Percentiles rank a stretch among this genome's conserved stretches.
Evolutionary conservation across 2,329 filamentous ascomycete species (phyloP).

Genomic region (Thermothelomyces thermophilus): DNA sequence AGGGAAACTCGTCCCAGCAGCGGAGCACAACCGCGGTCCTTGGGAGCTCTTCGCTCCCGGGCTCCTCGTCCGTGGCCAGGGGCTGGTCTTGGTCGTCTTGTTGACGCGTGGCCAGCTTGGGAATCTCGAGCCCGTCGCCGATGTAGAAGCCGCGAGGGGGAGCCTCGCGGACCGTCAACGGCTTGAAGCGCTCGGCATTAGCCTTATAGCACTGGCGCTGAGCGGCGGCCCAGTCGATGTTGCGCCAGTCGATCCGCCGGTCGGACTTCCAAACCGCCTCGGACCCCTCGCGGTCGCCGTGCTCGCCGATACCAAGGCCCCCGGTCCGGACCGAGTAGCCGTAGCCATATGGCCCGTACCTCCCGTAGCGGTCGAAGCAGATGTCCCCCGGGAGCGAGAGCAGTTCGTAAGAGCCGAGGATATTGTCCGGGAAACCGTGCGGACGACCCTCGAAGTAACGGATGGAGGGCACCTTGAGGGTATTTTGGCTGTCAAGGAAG

Average conservation of each 20-base stretch:
- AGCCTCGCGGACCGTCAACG: slow-evolving; percentile 34
- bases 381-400: slow-evolving; percentile 74
- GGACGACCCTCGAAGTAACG: slow-evolving; percentile 73
- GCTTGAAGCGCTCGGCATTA: slow-evolving; percentile 64
- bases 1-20: slow-evolving; percentile 74
- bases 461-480: slow-evolving; percentile 60
- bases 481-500: slow-evolving; percentile 65
- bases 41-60: slow-evolving; percentile 26
- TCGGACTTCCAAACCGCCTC: slow-evolving; percentile 68
- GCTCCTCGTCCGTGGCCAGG: slow-evolving; percentile 13
- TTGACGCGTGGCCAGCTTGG: slow-evolving; percentile 26
- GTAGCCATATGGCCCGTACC: slow-evolving; percentile 81
- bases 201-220: slow-evolving; percentile 66
- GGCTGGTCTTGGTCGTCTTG: slow-evolving; percentile 3
- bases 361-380: slow-evolving; percentile 88
- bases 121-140: slow-evolving; percentile 29
- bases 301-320: slow-evolving; percentile 76
- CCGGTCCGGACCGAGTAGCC: slow-evolving; percentile 76
- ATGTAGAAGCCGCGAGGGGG: slow-evolving; percentile 48
- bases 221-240: slow-evolving; percentile 70
- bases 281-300: slow-evolving; percentile 75
- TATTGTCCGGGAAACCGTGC: slow-evolving; percentile 74
- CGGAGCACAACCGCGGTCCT: slow-evolving; percentile 76
- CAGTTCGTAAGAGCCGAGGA: slow-evolving; percentile 80
- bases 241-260: slow-evolving; percentile 68